phyloP scores from a whole-genome alignment of 2,329 filamentous ascomycete genomes.

The Pseudogymnoascus sp. region DNA sequence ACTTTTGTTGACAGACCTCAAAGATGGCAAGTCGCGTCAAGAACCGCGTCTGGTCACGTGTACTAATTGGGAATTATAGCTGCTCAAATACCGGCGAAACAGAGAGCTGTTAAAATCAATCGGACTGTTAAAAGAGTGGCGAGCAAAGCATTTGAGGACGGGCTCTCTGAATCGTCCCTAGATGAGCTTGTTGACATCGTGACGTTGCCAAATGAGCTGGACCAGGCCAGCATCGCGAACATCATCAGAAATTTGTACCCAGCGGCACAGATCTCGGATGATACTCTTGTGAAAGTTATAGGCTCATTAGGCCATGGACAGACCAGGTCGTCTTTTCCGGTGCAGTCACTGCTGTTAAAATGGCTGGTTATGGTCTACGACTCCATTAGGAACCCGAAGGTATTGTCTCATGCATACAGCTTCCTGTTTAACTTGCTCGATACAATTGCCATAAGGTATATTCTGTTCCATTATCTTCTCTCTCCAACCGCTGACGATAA shows the following conservation, averaged over 20 bases:
- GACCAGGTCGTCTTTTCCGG: constrained; percentile 61
- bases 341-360: constrained; percentile 64
- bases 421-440: constrained; percentile 77
- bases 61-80: constrained; percentile 32
- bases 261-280: constrained; percentile 50
- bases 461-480: background rate
- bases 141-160: constrained; percentile 57
- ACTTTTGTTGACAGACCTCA: constrained; percentile 20
- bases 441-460: constrained; percentile 64
- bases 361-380: constrained; percentile 76
- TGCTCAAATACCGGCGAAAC: constrained; percentile 55
- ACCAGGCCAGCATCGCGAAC: constrained; percentile 64
- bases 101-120: constrained; percentile 55
- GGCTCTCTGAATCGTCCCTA: constrained; percentile 55
- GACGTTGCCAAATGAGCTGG: constrained; percentile 59
- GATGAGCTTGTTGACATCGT: constrained; percentile 58
- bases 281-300: constrained; percentile 57
- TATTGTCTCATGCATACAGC: constrained; percentile 63
- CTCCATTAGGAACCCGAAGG: constrained; percentile 52
- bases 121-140: constrained; percentile 55
- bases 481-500: constrained; percentile 3
- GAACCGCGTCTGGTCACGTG: constrained; percentile 6
- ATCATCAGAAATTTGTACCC: constrained; percentile 73
- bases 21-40: constrained; percentile 24
- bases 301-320: constrained; percentile 70